These are phyloP conservation scores for Pyrenopolyporus hunteri DNA, from an alignment of 495 filamentous ascomycete species.

Conservation along the genomic window DNA sequence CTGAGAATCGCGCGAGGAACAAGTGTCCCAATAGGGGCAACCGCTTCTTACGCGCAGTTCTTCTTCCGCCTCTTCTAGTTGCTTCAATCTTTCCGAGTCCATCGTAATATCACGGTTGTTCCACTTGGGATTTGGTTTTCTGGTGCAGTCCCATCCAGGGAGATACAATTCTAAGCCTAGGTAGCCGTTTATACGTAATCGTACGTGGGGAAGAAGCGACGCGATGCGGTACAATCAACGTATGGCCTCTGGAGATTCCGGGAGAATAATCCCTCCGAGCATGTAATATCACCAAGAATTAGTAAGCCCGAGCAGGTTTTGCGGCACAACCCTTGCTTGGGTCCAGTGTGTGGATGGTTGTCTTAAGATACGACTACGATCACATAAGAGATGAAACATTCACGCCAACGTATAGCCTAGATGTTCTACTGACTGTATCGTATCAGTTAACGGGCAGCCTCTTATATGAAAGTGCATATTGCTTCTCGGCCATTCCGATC, in stretches of 20 bases:
- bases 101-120: constrained; percentile 3
- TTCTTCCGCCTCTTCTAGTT: constrained; percentile 19
- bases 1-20: not conserved
- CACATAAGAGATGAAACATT: too few relatives aligned
- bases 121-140: not conserved
- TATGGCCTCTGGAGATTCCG: not conserved
- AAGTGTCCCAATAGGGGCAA: not conserved
- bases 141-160: too few relatives aligned
- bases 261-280: constrained; percentile 7
- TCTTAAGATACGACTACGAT: too few relatives aligned
- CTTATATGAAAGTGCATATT: too few relatives aligned
- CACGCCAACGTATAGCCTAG: too few relatives aligned
- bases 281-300: constrained; percentile 13
- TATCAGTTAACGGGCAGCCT: too few relatives aligned
- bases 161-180: not conserved
- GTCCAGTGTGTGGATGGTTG: too few relatives aligned
- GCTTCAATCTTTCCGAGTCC: constrained; percentile 16
- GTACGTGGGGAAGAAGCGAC: too few relatives aligned
- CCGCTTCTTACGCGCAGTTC: constrained; percentile 16
- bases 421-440: too few relatives aligned
- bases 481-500: too few relatives aligned
- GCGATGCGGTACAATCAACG: not conserved
- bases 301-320: not conserved
- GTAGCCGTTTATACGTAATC: not conserved
- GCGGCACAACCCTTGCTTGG: not conserved